A percentile compares a stretch with the other conserved stretches of the same genome.
Evolutionary conservation across 352 stramenopile species (phyloP).

Genomic region (Phytopythium cucurbitacearum): DNA sequence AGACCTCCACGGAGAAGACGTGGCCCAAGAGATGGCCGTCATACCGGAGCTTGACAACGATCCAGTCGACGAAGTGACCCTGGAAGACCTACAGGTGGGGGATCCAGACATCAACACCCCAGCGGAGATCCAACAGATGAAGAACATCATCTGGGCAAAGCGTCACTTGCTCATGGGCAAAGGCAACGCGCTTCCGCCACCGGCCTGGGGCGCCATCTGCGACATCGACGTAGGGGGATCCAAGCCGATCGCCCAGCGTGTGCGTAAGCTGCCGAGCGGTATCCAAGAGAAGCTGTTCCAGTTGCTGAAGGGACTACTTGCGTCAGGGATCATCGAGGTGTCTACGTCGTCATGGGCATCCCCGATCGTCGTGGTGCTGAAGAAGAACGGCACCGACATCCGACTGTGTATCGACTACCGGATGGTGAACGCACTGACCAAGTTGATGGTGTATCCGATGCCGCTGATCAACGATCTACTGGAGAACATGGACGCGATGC

Average conservation of each 20-base stretch:
- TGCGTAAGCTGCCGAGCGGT: conserved; percentile 1
- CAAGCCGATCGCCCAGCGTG: conserved; percentile 8
- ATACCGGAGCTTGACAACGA: conserved; percentile 5
- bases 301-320: conserved; percentile 10
- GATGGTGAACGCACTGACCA: conserved; percentile 5
- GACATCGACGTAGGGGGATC: conserved; percentile 10
- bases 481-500: conserved; percentile 5
- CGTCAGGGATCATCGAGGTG: conserved; percentile 4
- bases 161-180: conserved; percentile 9
- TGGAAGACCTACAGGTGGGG: conserved; percentile 9
- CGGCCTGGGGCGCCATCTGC: conserved; percentile 5
- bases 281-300: conserved; percentile 10
- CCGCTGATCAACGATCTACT: conserved; percentile 13
- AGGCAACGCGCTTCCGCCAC: conserved; percentile 10
- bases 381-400: conserved; percentile 17
- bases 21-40: conserved; percentile 4
- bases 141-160: conserved; percentile 1
- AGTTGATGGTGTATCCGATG: conserved; percentile 18
- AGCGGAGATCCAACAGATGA: neutral
- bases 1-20: conserved; percentile 8
- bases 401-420: conserved; percentile 16
- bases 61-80: conserved; percentile 8
- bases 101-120: neutral
- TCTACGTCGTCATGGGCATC: conserved; percentile 13
- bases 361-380: conserved; percentile 16